A percentile compares a stretch with the other conserved stretches of the same genome.
Conservation (phyloP, 1,284 basidiomycete species). For the Moniliophthora roreri region DNA sequence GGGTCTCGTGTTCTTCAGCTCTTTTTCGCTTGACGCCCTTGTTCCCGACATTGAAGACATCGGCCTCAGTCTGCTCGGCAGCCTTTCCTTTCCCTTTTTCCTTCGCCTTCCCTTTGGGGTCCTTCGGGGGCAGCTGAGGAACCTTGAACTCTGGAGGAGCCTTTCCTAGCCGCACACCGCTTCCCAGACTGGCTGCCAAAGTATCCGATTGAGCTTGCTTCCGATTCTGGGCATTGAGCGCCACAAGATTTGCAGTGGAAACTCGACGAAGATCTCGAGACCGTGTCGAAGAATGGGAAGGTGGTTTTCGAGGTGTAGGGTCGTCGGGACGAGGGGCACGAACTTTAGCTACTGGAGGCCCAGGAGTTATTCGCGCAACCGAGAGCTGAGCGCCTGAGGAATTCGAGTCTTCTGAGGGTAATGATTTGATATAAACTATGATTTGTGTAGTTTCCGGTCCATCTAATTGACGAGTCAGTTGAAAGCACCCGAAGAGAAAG, state of each 20-base stretch:
- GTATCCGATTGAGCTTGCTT: conserved; percentile 20
- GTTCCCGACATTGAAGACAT: conserved; percentile 49
- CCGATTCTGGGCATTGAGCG: conserved; percentile 27
- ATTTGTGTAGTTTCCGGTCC: conserved; percentile 67
- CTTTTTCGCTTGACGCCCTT: conserved; percentile 25
- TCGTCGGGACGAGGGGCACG: conserved; percentile 72
- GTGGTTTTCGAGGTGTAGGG: conserved; percentile 69
- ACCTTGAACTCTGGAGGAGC: conserved; percentile 42
- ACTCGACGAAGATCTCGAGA: conserved; percentile 24
- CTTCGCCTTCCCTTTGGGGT: conserved; percentile 28
- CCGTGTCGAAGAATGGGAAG: conserved; percentile 32
- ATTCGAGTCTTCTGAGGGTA: conserved; percentile 12
- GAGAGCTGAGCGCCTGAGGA: conserved; percentile 31
- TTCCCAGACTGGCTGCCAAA: conserved; percentile 32
- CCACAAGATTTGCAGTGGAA: conserved; percentile 26
- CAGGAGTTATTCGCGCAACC: conserved; percentile 57
- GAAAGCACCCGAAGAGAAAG: background rate
- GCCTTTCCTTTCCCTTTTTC: conserved; percentile 31
- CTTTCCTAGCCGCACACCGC: conserved; percentile 31
- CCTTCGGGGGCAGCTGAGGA: conserved; percentile 41
- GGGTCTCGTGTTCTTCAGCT: conserved; percentile 32
- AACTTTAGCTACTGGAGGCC: conserved; percentile 31
- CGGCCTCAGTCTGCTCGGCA: conserved; percentile 22
- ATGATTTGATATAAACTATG: conserved; percentile 60
- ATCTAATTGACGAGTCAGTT: conserved; percentile 33